Percentiles rank a stretch among this genome's conserved stretches.
These are phyloP conservation scores for Lactarius deliciosus DNA, from an alignment of 768 basidiomycete species.

Conservation along the genomic window DNA sequence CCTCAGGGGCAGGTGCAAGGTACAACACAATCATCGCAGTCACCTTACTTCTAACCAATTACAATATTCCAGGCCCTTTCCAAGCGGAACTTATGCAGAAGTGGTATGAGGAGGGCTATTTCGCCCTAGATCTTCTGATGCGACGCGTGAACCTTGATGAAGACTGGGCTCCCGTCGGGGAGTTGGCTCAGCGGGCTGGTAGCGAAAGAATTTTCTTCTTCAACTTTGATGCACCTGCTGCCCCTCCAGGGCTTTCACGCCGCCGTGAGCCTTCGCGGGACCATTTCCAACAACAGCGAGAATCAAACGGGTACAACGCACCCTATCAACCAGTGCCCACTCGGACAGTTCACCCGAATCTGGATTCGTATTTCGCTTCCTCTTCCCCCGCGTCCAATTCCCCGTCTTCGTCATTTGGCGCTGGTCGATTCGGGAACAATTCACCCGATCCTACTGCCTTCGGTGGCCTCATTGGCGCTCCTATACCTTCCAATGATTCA, in stretches of 20 bases:
- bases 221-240: conserved; percentile 40
- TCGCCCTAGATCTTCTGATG: conserved; percentile 78
- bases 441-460: conserved; percentile 70
- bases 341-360: conserved; percentile 56
- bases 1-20: conserved; percentile 92
- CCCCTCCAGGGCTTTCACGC: conserved; percentile 56
- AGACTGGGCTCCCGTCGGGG: conserved; percentile 66
- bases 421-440: conserved; percentile 57
- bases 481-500: conserved; percentile 30
- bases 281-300: conserved; percentile 40
- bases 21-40: conserved; percentile 35
- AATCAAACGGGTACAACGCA: conserved; percentile 43
- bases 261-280: conserved; percentile 52
- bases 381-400: conserved; percentile 64
- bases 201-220: conserved; percentile 65
- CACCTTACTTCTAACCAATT: conserved; percentile 16
- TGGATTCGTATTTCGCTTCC: conserved; percentile 58
- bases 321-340: conserved; percentile 70
- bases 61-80: conserved; percentile 69
- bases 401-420: conserved; percentile 69
- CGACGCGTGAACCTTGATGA: conserved; percentile 71
- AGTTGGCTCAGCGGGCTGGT: conserved; percentile 53
- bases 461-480: conserved; percentile 46
- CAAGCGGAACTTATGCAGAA: conserved; percentile 88
- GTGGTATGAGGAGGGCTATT: conserved; percentile 92